phyloP scores from a whole-genome alignment of 2,329 filamentous ascomycete species.

The Pseudogymnoascus sp. region DNA sequence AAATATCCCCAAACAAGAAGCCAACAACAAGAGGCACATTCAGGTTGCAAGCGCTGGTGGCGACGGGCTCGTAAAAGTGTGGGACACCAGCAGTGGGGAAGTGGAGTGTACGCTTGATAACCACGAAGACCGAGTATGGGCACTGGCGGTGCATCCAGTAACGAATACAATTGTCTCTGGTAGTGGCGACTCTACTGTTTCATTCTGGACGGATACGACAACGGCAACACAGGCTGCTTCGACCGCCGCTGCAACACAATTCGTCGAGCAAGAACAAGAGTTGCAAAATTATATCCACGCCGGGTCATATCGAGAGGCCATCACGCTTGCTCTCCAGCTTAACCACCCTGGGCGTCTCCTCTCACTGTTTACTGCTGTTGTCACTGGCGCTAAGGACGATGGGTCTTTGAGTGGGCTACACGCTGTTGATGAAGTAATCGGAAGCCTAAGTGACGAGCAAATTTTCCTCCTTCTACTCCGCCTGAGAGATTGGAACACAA shows the following conservation, averaged over 20 bases:
- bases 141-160: conserved; percentile 63
- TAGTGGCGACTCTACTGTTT: conserved; percentile 84
- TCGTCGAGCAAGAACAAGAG: conserved; percentile 90
- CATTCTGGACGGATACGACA: conserved; percentile 93
- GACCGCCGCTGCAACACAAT: conserved; percentile 63
- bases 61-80: conserved; percentile 93
- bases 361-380: conserved; percentile 72
- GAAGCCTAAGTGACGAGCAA: conserved; percentile 73
- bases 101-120: conserved; percentile 87
- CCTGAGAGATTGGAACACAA: conserved; percentile 95
- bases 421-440: conserved; percentile 76
- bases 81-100: conserved; percentile 82
- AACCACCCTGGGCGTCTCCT: conserved; percentile 89
- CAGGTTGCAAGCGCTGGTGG: conserved; percentile 82
- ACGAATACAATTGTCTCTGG: conserved; percentile 77
- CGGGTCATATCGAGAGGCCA: conserved; percentile 85
- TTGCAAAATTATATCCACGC: conserved; percentile 86
- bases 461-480: conserved; percentile 74
- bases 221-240: conserved; percentile 67
- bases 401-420: conserved; percentile 56
- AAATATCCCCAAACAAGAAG: conserved; percentile 40
- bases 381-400: conserved; percentile 51
- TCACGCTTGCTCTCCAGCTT: conserved; percentile 82
- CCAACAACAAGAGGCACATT: conserved; percentile 50
- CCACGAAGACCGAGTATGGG: conserved; percentile 94